These are phyloP conservation scores for Xerocomus brunneocitrinus DNA, from an alignment of 768 basidiomycete genomes.

Conservation along the genomic window DNA sequence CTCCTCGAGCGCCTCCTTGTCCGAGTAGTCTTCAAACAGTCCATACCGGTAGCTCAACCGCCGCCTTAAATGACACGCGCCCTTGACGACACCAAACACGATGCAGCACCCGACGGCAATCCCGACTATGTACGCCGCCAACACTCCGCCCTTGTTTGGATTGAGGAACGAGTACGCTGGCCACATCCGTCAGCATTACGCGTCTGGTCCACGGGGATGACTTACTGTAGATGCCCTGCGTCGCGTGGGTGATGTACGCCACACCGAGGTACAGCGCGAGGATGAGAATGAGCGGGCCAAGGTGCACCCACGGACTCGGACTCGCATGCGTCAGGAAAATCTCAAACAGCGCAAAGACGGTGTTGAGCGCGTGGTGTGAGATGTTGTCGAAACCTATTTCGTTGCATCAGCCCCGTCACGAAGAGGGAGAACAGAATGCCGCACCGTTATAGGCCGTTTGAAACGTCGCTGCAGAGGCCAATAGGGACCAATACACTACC, in stretches of 20 bases:
- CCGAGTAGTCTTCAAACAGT: slow-evolving; percentile 3
- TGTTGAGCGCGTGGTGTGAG: slow-evolving; percentile 59
- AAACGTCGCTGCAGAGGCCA: slow-evolving; percentile 43
- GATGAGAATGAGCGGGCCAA: slow-evolving; percentile 44
- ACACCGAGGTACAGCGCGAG: slow-evolving; percentile 58
- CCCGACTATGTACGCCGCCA: slow-evolving; percentile 62
- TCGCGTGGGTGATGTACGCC: slow-evolving; percentile 53
- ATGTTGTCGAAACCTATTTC: slow-evolving; percentile 52
- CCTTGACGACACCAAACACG: slow-evolving; percentile 48
- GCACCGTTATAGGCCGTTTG: slow-evolving; percentile 35
- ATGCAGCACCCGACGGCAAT: slow-evolving; percentile 49
- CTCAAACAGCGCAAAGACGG: slow-evolving; percentile 53
- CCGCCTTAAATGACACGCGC: slow-evolving; percentile 36
- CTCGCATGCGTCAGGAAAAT: slow-evolving; percentile 49
- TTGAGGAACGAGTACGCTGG: slow-evolving; percentile 65
- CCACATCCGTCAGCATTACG: slow-evolving; percentile 1
- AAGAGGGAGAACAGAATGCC: slow-evolving; percentile 8
- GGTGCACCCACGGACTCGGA: slow-evolving; percentile 48
- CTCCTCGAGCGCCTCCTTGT: slow-evolving; percentile 34
- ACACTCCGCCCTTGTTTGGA: slow-evolving; percentile 39
- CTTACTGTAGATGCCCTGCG: slow-evolving; percentile 64
- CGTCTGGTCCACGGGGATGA: neutral
- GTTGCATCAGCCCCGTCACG: neutral
- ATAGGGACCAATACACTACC: slow-evolving; percentile 56
- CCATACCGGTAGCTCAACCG: slow-evolving; percentile 24